A percentile compares a stretch with the other conserved stretches of the same genome.
Conservation (phyloP, 306 rosid genomes). For the Ammopiptanthus mongolicus region DNA sequence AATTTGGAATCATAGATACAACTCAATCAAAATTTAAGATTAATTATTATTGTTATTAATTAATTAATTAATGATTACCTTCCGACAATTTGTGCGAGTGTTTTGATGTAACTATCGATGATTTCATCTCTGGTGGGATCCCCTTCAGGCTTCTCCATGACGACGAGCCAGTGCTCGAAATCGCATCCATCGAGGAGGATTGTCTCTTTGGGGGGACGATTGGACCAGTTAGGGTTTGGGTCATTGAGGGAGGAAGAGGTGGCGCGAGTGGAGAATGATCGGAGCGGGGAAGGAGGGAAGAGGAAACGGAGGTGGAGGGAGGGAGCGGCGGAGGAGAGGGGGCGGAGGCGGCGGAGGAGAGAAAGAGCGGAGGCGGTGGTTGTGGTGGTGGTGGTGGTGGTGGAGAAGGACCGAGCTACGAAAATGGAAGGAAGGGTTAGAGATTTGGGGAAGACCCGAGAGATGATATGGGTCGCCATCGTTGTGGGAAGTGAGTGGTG, state of each 20-base stretch:
- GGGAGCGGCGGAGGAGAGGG: conserved; percentile 46
- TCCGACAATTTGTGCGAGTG: conserved; percentile 61
- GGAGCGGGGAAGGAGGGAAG: conserved; percentile 15
- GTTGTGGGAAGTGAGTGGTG: not conserved
- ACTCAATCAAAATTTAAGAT: not conserved
- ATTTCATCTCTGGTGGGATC: conserved; percentile 70
- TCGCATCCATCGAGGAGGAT: conserved; percentile 93
- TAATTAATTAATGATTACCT: conserved; percentile 35
- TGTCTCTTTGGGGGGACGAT: conserved; percentile 91
- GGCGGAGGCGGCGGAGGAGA: conserved; percentile 65
- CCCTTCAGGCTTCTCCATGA: conserved; percentile 83
- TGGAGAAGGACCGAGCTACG: conserved; percentile 36
- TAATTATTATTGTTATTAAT: no score
- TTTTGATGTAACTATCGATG: conserved; percentile 73
- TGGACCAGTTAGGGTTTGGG: conserved; percentile 92
- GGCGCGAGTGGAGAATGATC: conserved; percentile 63
- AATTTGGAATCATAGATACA: not conserved
- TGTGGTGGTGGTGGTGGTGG: not conserved
- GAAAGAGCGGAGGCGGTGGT: conserved; percentile 33
- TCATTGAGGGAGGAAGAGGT: conserved; percentile 85
- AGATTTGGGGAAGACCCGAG: conserved; percentile 56
- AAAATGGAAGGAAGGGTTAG: conserved; percentile 32
- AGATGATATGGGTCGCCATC: conserved; percentile 63
- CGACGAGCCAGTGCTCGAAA: conserved; percentile 96
- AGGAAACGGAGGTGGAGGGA: conserved; percentile 7